Conservation (phyloP, 192 early-diverging fungal genomes). For the Coemansia brasiliensis region DNA sequence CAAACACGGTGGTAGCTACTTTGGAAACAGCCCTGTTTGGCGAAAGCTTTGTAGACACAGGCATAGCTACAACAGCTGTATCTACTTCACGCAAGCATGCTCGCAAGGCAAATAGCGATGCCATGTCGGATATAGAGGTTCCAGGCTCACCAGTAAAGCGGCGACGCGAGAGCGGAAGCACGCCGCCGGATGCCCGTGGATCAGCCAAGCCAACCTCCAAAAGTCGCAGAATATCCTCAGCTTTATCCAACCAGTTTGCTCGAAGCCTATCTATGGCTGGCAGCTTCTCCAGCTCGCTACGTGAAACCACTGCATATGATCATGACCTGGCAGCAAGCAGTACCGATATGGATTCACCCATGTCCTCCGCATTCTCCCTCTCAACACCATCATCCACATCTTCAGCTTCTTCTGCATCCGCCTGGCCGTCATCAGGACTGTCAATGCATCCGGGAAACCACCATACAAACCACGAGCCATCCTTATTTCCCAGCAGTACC, state of each 20-base stretch:
- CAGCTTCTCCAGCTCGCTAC: not conserved
- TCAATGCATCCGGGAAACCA: conserved; percentile 2
- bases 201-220: conserved; percentile 28
- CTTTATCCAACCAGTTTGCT: conserved; percentile 50
- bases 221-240: conserved; percentile 35
- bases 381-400: conserved; percentile 29
- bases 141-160: conserved; percentile 40
- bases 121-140: conserved; percentile 44
- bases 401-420: conserved; percentile 15
- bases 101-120: conserved; percentile 35
- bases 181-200: conserved; percentile 7
- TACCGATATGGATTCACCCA: conserved; percentile 9
- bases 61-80: not conserved
- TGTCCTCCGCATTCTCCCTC: conserved; percentile 17
- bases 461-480: not conserved
- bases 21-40: conserved; percentile 47
- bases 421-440: conserved; percentile 15
- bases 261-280: conserved; percentile 47
- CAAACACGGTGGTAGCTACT: conserved; percentile 29
- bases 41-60: conserved; percentile 11
- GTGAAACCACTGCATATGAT: not conserved
- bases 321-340: not conserved
- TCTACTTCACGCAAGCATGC: conserved; percentile 32
- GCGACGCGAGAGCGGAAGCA: conserved; percentile 38
- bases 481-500: not conserved